Conservation (phyloP, 2,329 filamentous ascomycete species). For the Phyllosticta citriasiana region DNA sequence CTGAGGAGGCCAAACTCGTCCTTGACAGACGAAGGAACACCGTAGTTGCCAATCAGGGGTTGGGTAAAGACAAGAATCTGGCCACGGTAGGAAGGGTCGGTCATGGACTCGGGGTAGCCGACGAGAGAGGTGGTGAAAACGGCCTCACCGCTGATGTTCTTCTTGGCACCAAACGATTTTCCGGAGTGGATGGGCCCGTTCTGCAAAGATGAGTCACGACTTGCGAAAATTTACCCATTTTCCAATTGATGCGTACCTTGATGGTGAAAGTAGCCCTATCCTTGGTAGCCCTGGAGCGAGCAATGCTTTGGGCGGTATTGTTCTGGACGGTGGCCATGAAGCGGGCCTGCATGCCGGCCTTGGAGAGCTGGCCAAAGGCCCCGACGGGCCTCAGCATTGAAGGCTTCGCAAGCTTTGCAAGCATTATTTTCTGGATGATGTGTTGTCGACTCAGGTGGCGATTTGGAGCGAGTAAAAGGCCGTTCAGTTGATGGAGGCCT, state of each 20-base stretch:
- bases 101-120: constrained; percentile 86
- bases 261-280: constrained; percentile 91
- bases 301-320: constrained; percentile 55
- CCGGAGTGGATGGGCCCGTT: constrained; percentile 94
- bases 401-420: constrained; percentile 45
- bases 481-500: constrained; percentile 52
- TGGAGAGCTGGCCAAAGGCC: constrained; percentile 38
- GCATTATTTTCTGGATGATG: constrained; percentile 32
- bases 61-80: constrained; percentile 99
- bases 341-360: constrained; percentile 34
- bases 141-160: constrained; percentile 94
- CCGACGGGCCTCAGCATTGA: constrained; percentile 34
- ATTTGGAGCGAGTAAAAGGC: constrained; percentile 14
- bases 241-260: constrained; percentile 49
- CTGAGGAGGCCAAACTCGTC: constrained; percentile 87
- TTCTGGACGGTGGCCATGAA: constrained; percentile 57
- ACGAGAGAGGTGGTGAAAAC: constrained; percentile 98
- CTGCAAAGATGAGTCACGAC: constrained; percentile 32
- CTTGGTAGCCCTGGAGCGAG: constrained; percentile 54
- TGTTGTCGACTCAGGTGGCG: constrained; percentile 3
- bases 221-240: constrained; percentile 1
- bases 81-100: constrained; percentile 60
- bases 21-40: constrained; percentile 75
- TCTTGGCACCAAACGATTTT: constrained; percentile 91
- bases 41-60: constrained; percentile 96